These are phyloP conservation scores for Trichoderma sp. DNA, from an alignment of 2,329 filamentous ascomycete genomes.

Conservation along the genomic window DNA sequence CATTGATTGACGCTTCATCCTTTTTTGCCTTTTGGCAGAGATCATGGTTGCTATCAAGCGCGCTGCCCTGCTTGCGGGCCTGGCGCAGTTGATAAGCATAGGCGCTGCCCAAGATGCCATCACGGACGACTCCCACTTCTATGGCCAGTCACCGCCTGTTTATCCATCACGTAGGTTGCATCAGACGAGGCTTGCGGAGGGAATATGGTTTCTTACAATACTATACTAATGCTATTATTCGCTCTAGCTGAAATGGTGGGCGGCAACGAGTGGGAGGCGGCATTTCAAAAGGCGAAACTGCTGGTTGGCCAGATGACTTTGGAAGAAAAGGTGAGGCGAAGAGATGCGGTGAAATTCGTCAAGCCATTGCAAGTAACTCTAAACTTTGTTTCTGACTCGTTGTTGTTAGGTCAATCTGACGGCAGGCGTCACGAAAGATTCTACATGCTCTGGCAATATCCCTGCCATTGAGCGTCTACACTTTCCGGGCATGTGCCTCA, in stretches of 20 bases:
- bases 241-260: slow-evolving; percentile 57
- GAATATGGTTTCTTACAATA: not conserved
- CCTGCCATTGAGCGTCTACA: slow-evolving; percentile 43
- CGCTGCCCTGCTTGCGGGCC: slow-evolving; percentile 18
- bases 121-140: slow-evolving; percentile 50
- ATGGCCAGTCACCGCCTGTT: slow-evolving; percentile 54
- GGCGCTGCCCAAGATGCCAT: slow-evolving; percentile 37
- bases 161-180: slow-evolving; percentile 56
- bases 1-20: not conserved
- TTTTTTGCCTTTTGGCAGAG: not conserved
- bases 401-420: slow-evolving; percentile 66
- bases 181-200: not conserved
- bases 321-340: slow-evolving; percentile 64
- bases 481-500: slow-evolving; percentile 52
- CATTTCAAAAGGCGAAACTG: slow-evolving; percentile 67
- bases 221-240: not conserved
- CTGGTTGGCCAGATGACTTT: slow-evolving; percentile 75
- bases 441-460: slow-evolving; percentile 54
- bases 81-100: slow-evolving; percentile 2
- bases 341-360: not conserved
- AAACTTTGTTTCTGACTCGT: not conserved
- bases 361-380: too few species aligned
- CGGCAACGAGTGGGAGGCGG: slow-evolving; percentile 67
- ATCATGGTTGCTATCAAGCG: slow-evolving; percentile 16
- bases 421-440: slow-evolving; percentile 64